phyloP scores from a whole-genome alignment of 2,329 filamentous ascomycete genomes.

The Myriosclerotinia scirpicola region DNA sequence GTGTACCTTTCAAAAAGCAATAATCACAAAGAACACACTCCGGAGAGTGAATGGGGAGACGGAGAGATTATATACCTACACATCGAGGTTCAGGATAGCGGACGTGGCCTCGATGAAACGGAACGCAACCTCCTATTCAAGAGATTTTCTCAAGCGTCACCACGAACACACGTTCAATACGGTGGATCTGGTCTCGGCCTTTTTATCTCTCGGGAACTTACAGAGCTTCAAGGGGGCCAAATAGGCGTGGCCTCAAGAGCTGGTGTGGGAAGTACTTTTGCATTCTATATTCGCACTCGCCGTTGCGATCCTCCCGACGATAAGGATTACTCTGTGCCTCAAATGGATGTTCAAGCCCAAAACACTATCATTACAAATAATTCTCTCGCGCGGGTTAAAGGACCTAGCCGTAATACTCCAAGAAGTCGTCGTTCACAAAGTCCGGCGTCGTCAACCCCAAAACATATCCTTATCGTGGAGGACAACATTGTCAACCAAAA shows the following conservation, averaged over 20 bases:
- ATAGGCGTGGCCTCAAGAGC: conserved; percentile 71
- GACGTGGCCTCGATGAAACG: conserved; percentile 67
- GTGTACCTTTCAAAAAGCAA: conserved; percentile 38
- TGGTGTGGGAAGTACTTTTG: conserved; percentile 71
- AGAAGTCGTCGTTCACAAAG: conserved; percentile 4
- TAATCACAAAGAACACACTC: conserved; percentile 32
- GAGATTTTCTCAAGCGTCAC: conserved; percentile 71
- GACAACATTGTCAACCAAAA: conserved; percentile 57
- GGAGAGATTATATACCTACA: conserved; percentile 72
- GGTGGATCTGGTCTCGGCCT: conserved; percentile 76
- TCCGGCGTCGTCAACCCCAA: conserved; percentile 21
- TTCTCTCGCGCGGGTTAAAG: conserved; percentile 20
- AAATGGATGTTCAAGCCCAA: conserved; percentile 17
- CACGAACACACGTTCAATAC: conserved; percentile 74
- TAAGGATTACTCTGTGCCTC: neutral
- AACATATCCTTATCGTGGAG: conserved; percentile 54
- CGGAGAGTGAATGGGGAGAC: conserved; percentile 57
- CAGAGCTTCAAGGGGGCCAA: conserved; percentile 76
- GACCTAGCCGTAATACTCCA: neutral
- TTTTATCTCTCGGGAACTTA: conserved; percentile 77
- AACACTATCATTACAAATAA: conserved; percentile 13
- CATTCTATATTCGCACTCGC: conserved; percentile 61
- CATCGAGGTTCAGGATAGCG: conserved; percentile 74
- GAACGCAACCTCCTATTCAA: conserved; percentile 76
- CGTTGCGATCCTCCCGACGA: conserved; percentile 24